Evolutionary conservation across 1,284 basidiomycete genomes (phyloP).

Genomic region (Ganoderma sinense): DNA sequence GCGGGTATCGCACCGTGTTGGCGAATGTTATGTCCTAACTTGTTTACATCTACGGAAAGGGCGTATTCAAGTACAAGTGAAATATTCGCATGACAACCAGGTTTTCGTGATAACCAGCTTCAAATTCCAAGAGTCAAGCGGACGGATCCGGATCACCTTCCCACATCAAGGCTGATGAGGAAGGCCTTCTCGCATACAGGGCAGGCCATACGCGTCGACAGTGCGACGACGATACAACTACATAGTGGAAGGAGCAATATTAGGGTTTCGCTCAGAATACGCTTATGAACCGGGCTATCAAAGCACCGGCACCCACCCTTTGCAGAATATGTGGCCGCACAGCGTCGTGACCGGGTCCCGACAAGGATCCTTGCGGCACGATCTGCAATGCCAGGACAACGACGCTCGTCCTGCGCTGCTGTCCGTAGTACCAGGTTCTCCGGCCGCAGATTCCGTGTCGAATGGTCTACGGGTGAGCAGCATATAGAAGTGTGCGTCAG

Average conservation of each 20-base stretch:
- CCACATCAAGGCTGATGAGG: background rate
- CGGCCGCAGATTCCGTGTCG: background rate
- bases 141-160: background rate
- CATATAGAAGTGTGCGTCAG: background rate
- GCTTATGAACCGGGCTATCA: background rate
- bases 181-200: background rate
- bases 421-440: background rate
- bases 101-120: background rate
- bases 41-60: background rate
- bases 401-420: background rate
- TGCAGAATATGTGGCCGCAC: conserved; percentile 41
- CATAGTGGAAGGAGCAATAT: background rate
- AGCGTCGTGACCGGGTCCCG: conserved; percentile 34
- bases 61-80: background rate
- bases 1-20: background rate
- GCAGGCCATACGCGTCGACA: background rate
- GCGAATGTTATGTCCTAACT: background rate
- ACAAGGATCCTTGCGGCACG: conserved; percentile 34
- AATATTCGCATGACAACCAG: background rate
- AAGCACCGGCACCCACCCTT: background rate
- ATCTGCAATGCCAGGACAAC: conserved; percentile 35
- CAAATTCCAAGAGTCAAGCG: background rate
- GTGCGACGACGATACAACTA: background rate
- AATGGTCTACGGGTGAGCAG: background rate
- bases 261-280: background rate